Conservation (phyloP, 2,329 filamentous ascomycete genomes). For the Talaromyces pinophilus region DNA sequence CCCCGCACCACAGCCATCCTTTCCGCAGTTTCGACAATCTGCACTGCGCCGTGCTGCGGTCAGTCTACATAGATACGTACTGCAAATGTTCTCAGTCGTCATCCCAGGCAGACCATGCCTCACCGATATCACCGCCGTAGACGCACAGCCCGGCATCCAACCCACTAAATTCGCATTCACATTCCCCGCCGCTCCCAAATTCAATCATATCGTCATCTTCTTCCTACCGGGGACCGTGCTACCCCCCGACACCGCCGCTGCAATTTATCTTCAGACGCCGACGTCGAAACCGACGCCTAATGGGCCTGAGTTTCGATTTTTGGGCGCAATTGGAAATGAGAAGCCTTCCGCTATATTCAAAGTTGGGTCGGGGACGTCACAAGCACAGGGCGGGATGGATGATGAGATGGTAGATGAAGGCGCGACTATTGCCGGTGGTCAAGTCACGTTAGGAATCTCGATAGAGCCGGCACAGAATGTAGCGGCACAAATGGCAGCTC, state of each 20-base stretch:
- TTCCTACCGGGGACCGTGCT: constrained; percentile 75
- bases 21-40: neutral
- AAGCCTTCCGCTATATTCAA: constrained; percentile 94
- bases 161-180: constrained; percentile 66
- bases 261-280: constrained; percentile 82
- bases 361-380: constrained; percentile 48
- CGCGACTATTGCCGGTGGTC: constrained; percentile 40
- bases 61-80: neutral
- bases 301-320: constrained; percentile 70
- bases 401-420: constrained; percentile 53
- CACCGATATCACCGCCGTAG: constrained; percentile 54
- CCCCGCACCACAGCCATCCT: neutral
- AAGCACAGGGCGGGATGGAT: constrained; percentile 36
- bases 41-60: neutral
- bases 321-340: constrained; percentile 84
- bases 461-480: constrained; percentile 77
- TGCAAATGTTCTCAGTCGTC: constrained; percentile 61
- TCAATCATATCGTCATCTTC: constrained; percentile 82
- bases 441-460: constrained; percentile 77
- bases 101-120: constrained; percentile 62
- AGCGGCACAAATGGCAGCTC: constrained; percentile 64
- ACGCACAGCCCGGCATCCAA: constrained; percentile 56
- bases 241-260: constrained; percentile 75
- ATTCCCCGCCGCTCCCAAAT: constrained; percentile 63
- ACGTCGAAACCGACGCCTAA: constrained; percentile 37